Percentiles rank a stretch among this genome's conserved stretches.
These are phyloP conservation scores for Aspergillus cavernicola DNA, from an alignment of 495 filamentous ascomycete genomes.

Conservation along the genomic window DNA sequence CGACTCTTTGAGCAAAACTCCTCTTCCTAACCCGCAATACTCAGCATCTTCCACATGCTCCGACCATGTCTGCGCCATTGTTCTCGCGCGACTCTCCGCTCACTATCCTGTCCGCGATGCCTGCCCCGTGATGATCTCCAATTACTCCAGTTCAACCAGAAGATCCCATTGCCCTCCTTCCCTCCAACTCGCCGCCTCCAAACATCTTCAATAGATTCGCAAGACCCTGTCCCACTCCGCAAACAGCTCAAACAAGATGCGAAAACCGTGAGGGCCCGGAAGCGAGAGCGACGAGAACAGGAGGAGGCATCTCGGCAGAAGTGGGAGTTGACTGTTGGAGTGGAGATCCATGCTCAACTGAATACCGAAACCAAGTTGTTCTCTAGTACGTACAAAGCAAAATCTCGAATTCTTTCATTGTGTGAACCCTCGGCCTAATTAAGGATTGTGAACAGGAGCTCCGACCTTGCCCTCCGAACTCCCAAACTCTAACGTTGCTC, in stretches of 20 bases:
- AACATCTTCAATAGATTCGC: constrained; percentile 18
- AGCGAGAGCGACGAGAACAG: constrained; percentile 34
- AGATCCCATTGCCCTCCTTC: constrained; percentile 11
- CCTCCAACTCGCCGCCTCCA: constrained; percentile 22
- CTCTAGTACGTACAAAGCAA: constrained; percentile 53
- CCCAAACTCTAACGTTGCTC: constrained; percentile 81
- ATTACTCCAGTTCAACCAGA: neutral
- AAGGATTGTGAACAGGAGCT: constrained; percentile 46
- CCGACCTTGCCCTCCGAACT: constrained; percentile 61
- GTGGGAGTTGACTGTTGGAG: constrained; percentile 91
- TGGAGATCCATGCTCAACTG: constrained; percentile 96
- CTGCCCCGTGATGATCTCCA: constrained; percentile 1
- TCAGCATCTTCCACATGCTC: constrained; percentile 27
- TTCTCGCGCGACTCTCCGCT: constrained; percentile 28
- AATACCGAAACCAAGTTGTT: constrained; percentile 85
- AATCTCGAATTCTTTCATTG: neutral
- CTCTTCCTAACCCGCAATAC: neutral
- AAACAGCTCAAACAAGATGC: constrained; percentile 74
- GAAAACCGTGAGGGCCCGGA: constrained; percentile 44
- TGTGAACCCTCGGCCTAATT: neutral
- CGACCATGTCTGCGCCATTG: constrained; percentile 31
- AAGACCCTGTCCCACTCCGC: constrained; percentile 53
- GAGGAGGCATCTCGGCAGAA: constrained; percentile 37
- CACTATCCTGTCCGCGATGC: constrained; percentile 21
- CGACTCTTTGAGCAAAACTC: neutral